Base-by-base conservation (phyloP, 495 filamentous ascomycete genomes). In the Neurospora sp. region DNA sequence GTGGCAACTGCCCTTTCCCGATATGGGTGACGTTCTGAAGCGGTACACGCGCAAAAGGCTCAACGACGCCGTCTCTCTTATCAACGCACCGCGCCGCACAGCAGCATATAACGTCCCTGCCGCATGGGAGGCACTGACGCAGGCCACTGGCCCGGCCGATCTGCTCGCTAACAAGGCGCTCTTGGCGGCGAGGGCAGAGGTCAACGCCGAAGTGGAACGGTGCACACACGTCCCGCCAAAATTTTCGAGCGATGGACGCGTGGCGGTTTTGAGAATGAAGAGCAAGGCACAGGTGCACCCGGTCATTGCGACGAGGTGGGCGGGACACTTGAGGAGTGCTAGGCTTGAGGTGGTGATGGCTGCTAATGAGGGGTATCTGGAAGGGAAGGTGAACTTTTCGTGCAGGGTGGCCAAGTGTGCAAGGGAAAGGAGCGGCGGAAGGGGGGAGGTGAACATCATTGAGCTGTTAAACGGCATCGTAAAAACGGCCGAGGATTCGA, bases 271-370 rank as follows among this genome's bases (percentile, higher is more conserved):
- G 44, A 81, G 85, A 23, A 89, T 90, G 75, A 79, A 79, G 38
- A 86, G 83, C 46, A 75, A 79, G 11, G 84, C 85, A 10, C 89
- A 90, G 76, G 82, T 90, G 0, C 89, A 91, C 76, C 86, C 86
- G 0, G 81, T 89, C 12, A 88, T 90, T 72, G 88, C 88, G 35
- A 89, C 86, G 7, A 80, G 88, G 40, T 90, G 89, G 89, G 85
- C 87, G 20, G 83, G 84, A 1, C 79, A 85, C 54, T 80, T 91
- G 18, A 79, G 82, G 39, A 85, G 84, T 35, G 80, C 84, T 54
- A 82, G 82, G 40, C 80, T 89, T 14, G 86, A 90, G 62, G 82
- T 89, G 11, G 80, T 91, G 18, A 78, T 89, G 73, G 86, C 85
- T 9, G 89, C 88, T 0, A 90, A 91, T 72, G 83, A 84, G 35